Percentiles rank a stretch among this genome's conserved stretches.
Evolutionary conservation across 108 stramenopile species (phyloP).

Genomic region (Fragilariopsis cylindrus): DNA sequence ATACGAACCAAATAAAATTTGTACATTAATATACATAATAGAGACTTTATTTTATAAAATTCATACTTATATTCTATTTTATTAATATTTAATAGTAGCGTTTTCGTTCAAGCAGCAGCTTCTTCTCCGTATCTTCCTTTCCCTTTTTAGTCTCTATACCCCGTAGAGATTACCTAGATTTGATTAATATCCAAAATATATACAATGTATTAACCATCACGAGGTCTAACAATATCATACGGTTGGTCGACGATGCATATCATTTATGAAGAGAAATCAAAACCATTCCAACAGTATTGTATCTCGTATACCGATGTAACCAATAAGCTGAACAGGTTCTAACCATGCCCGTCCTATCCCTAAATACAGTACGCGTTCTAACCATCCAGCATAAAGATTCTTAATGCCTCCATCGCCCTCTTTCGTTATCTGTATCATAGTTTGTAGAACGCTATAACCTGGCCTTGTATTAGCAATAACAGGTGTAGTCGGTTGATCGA

Average conservation of each 20-base stretch:
- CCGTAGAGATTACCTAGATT: too few relatives aligned
- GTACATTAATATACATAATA: too few relatives aligned
- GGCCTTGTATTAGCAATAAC: background rate
- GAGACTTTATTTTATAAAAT: too few relatives aligned
- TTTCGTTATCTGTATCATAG: constrained; percentile 52
- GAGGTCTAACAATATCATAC: too few relatives aligned
- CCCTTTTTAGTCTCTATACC: too few relatives aligned
- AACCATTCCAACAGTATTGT: constrained; percentile 73
- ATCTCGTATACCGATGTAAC: constrained; percentile 79
- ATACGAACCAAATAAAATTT: background rate
- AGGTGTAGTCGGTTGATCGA: background rate
- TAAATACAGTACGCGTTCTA: constrained; percentile 69
- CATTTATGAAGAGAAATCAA: constrained; percentile 3
- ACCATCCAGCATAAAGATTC: constrained; percentile 84
- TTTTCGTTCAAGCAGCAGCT: too few relatives aligned
- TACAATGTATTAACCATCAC: too few relatives aligned
- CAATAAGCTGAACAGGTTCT: constrained; percentile 74
- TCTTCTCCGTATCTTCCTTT: too few relatives aligned
- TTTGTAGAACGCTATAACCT: constrained; percentile 43
- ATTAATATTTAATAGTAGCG: too few relatives aligned
- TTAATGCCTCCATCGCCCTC: constrained; percentile 71
- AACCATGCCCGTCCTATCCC: constrained; percentile 86
- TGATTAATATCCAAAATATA: too few relatives aligned
- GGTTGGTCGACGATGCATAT: too few relatives aligned
- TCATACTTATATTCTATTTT: too few relatives aligned